These are phyloP conservation scores for Magnolia changhungtana DNA, from an alignment of 164 flowering plant species.

Conservation along the genomic window DNA sequence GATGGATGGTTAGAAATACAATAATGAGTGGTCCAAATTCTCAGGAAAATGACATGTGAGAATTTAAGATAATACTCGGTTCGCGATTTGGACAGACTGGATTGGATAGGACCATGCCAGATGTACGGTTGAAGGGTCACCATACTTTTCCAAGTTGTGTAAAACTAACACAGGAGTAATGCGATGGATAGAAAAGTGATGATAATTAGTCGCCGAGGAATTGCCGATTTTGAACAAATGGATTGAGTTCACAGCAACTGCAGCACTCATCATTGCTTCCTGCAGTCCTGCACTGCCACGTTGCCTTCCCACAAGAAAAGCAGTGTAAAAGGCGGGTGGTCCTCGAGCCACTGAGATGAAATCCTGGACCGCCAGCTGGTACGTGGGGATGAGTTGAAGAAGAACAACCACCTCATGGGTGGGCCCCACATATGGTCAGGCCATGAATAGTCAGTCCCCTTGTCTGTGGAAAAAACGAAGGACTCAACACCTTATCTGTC, in stretches of 20 bases:
- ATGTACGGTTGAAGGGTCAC: too few species aligned
- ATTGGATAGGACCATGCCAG: too few species aligned
- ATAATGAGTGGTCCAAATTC: too few species aligned
- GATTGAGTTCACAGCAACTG: not conserved
- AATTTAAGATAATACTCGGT: too few species aligned
- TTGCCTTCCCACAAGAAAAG: conserved; percentile 22
- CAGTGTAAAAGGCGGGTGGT: not conserved
- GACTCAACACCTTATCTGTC: not conserved
- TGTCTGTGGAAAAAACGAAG: too few species aligned
- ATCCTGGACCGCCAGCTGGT: not conserved
- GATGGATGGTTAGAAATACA: too few species aligned
- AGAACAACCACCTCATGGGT: not conserved
- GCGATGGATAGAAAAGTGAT: too few species aligned
- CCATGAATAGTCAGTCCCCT: not conserved
- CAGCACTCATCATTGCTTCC: conserved; percentile 39
- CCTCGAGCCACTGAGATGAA: not conserved
- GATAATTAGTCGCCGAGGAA: conserved; percentile 23
- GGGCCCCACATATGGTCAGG: not conserved
- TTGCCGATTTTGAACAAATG: conserved; percentile 1
- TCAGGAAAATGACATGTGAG: too few species aligned
- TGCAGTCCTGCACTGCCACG: conserved; percentile 18
- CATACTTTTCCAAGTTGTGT: not conserved
- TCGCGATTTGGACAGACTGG: too few species aligned
- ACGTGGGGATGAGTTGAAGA: not conserved
- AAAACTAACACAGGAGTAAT: not conserved